phyloP scores from a whole-genome alignment of 306 rosid species.

The Acmispon strigosus region DNA sequence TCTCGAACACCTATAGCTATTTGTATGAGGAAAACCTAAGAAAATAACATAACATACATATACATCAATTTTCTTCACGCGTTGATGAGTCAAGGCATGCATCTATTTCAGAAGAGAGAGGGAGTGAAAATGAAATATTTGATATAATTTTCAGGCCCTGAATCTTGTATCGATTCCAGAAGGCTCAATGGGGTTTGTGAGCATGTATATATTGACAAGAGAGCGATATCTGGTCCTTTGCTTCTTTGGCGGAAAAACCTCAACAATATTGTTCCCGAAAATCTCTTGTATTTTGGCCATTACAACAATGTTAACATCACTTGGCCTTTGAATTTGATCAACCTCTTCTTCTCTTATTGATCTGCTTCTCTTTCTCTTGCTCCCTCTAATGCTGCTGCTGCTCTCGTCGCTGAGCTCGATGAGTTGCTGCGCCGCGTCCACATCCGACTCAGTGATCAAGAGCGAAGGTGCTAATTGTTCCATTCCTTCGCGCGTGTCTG shows the following conservation, averaged over 20 bases:
- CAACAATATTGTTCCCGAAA: conserved; percentile 36
- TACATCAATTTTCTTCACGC: too few species aligned
- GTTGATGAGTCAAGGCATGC: too few species aligned
- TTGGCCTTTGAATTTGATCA: not conserved
- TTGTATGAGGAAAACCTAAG: too few species aligned
- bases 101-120: too few species aligned
- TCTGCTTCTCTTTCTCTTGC: conserved; percentile 34
- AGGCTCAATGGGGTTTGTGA: conserved; percentile 15
- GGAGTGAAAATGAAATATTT: too few species aligned
- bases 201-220: conserved; percentile 45
- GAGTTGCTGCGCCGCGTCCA: conserved; percentile 44
- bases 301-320: not conserved
- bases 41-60: too few species aligned
- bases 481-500: not conserved
- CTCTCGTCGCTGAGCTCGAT: conserved; percentile 26
- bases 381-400: conserved; percentile 21
- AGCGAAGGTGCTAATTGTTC: not conserved
- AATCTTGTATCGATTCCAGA: too few species aligned
- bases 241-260: conserved; percentile 31
- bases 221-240: conserved; percentile 40
- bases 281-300: conserved; percentile 46
- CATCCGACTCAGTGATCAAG: conserved; percentile 22
- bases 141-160: too few species aligned
- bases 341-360: conserved; percentile 6
- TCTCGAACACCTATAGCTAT: too few species aligned